A percentile compares a stretch with the other conserved stretches of the same genome.
These are phyloP conservation scores for Trichoderma sp. DNA, from an alignment of 2,329 filamentous ascomycete genomes.

Conservation along the genomic window DNA sequence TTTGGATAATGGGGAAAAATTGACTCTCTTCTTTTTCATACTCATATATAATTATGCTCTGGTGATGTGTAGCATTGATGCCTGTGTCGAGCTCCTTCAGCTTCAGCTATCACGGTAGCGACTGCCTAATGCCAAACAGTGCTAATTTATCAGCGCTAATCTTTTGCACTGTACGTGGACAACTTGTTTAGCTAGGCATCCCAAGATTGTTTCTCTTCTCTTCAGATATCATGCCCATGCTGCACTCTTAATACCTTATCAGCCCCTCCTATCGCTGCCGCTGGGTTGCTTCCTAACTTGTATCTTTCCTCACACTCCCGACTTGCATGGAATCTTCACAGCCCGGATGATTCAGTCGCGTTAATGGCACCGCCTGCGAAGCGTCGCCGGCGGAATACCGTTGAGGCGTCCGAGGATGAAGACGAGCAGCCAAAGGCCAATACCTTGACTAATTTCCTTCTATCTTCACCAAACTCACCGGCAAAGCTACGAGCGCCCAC, in stretches of 20 bases:
- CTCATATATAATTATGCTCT: neutral
- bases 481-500: conserved; percentile 33
- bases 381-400: conserved; percentile 57
- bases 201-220: neutral
- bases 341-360: conserved; percentile 33
- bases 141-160: neutral
- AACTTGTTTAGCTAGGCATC: neutral
- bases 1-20: neutral
- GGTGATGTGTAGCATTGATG: neutral
- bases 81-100: neutral
- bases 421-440: conserved; percentile 45
- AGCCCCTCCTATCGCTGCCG: neutral
- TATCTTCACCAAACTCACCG: conserved; percentile 50
- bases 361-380: conserved; percentile 58
- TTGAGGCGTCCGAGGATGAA: conserved; percentile 51
- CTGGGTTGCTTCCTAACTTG: neutral
- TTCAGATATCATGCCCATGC: neutral
- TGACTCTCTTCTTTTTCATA: neutral
- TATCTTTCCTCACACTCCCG: neutral
- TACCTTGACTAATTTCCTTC: conserved; percentile 53
- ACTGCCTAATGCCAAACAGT: conserved; percentile 1
- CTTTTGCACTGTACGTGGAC: conserved; percentile 6
- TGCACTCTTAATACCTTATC: neutral
- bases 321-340: conserved; percentile 26
- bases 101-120: neutral